A percentile compares a stretch with the other conserved stretches of the same genome.
phyloP scores from a whole-genome alignment of 2,329 filamentous ascomycete genomes.

The Berkeleyomyces basicola region DNA sequence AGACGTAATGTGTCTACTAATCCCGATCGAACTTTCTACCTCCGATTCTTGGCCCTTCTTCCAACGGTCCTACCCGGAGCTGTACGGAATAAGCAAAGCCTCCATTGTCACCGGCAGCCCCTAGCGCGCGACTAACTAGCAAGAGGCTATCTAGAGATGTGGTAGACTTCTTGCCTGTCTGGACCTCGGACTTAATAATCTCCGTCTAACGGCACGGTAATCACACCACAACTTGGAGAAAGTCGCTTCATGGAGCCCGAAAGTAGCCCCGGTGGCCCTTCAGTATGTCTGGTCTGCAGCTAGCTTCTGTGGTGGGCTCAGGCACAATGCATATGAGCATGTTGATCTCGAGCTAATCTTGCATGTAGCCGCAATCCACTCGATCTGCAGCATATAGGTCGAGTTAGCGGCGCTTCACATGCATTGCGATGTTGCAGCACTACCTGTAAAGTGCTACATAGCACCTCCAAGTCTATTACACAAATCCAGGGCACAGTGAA shows the following conservation, averaged over 20 bases:
- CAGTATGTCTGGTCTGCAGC: neutral
- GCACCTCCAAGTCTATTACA: too few species aligned
- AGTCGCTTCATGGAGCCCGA: neutral
- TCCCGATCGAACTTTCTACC: neutral
- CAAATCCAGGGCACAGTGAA: too few species aligned
- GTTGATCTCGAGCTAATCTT: neutral
- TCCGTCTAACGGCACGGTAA: neutral
- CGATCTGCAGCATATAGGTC: neutral
- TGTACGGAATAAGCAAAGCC: neutral
- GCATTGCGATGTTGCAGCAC: neutral
- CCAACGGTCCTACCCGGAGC: neutral
- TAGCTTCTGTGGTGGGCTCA: neutral
- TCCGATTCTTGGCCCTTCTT: neutral
- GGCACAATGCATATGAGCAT: neutral
- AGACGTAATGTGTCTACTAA: neutral
- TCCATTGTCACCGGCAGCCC: neutral
- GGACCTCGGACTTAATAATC: neutral
- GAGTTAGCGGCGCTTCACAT: neutral
- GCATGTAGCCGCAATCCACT: neutral
- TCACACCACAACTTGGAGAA: neutral
- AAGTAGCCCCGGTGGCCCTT: neutral
- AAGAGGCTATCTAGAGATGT: neutral
- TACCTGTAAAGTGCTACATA: neutral
- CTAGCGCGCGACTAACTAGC: neutral
- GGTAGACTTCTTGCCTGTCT: too few species aligned